These are phyloP conservation scores for Gillenia trifoliata DNA, from an alignment of 306 rosid genomes.

Conservation along the genomic window DNA sequence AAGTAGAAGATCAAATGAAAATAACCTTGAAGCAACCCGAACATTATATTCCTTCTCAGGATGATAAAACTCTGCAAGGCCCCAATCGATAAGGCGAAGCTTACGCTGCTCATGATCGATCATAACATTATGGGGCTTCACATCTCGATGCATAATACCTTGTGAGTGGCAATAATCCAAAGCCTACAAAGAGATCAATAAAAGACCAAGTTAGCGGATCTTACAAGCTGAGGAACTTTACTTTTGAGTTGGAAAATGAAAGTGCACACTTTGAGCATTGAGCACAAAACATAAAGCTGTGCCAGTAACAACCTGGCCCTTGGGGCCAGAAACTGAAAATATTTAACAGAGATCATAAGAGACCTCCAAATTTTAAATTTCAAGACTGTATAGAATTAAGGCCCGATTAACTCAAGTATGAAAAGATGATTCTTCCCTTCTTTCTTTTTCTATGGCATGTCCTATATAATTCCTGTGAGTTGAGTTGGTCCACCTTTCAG, in stretches of 20 bases:
- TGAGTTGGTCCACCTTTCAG: background rate
- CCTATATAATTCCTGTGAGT: background rate
- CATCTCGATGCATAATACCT: conserved; percentile 47
- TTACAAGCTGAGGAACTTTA: background rate
- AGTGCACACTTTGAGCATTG: background rate
- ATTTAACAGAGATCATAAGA: background rate
- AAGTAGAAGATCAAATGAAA: background rate
- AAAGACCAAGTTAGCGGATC: background rate
- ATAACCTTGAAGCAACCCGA: conserved; percentile 44
- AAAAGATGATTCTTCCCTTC: background rate
- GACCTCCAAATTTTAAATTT: background rate
- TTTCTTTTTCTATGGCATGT: background rate
- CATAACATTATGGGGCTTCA: conserved; percentile 46
- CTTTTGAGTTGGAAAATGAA: background rate
- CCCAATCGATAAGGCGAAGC: conserved; percentile 48
- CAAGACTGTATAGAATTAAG: background rate
- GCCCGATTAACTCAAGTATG: background rate
- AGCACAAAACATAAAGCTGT: background rate
- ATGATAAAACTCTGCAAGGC: conserved; percentile 44
- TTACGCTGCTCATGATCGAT: conserved; percentile 44
- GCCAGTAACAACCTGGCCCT: background rate
- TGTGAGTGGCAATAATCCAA: conserved; percentile 46
- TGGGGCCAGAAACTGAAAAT: background rate
- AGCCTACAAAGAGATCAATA: conserved; percentile 22
- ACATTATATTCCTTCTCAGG: conserved; percentile 44